Evolutionary conservation across 768 basidiomycete species (phyloP).

Genomic region (Leccinum rimulosum): DNA sequence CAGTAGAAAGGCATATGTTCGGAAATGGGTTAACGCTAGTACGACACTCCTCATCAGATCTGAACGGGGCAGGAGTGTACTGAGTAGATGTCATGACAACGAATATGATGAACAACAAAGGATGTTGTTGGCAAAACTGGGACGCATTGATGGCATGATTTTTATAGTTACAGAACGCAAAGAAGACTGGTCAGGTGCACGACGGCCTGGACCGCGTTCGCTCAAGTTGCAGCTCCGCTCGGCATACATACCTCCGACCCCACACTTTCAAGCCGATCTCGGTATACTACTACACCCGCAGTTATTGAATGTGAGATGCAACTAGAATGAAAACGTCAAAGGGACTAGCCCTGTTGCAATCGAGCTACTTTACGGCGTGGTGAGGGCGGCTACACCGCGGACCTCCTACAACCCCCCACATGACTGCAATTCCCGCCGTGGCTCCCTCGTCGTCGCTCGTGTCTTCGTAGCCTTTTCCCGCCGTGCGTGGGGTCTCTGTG

Average conservation of each 20-base stretch:
- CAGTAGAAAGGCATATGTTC: neutral
- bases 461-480: constrained; percentile 1
- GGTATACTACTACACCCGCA: neutral
- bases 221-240: neutral
- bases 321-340: too few relatives aligned
- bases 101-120: neutral
- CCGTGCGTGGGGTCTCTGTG: neutral
- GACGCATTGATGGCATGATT: neutral
- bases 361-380: too few relatives aligned
- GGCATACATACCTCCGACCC: too few relatives aligned
- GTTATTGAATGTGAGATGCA: too few relatives aligned
- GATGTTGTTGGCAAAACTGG: neutral
- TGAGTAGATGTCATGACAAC: neutral
- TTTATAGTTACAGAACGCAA: neutral
- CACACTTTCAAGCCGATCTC: neutral
- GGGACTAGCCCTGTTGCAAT: too few relatives aligned
- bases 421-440: constrained; percentile 4
- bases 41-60: neutral
- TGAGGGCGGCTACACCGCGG: too few relatives aligned
- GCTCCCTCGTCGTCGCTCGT: neutral
- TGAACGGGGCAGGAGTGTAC: neutral
- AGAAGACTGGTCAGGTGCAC: too few relatives aligned
- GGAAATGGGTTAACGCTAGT: neutral
- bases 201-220: too few relatives aligned
- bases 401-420: too few relatives aligned